These are phyloP conservation scores for Solanum peruvianum DNA, from an alignment of 257 asterid species.

Conservation along the genomic window DNA sequence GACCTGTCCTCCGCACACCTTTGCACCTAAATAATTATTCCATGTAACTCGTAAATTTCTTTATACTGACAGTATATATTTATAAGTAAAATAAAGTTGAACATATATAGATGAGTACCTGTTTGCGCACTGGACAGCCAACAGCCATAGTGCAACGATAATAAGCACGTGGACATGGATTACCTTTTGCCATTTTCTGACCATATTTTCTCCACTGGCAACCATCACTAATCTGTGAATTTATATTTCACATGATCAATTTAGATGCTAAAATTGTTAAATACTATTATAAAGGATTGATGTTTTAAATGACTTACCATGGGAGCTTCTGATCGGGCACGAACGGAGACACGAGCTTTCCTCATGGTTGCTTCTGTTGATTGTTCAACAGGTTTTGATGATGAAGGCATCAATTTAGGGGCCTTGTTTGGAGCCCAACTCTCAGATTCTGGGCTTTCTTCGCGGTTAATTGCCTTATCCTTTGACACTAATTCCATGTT, in stretches of 20 bases:
- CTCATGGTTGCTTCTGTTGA: constrained; percentile 70
- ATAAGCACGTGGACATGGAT: constrained; percentile 75
- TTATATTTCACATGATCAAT: no score
- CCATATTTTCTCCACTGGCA: constrained; percentile 85
- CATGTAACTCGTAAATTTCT: background rate
- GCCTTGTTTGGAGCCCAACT: constrained; percentile 54
- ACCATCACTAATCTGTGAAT: constrained; percentile 52
- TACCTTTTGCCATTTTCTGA: constrained; percentile 77
- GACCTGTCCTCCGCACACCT: constrained; percentile 80
- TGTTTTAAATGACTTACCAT: constrained; percentile 19
- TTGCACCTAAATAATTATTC: constrained; percentile 43
- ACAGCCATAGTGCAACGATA: constrained; percentile 73
- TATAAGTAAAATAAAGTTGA: no score
- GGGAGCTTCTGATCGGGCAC: constrained; percentile 97
- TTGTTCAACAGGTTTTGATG: constrained; percentile 35
- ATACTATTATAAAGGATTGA: background rate
- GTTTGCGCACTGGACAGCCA: constrained; percentile 72
- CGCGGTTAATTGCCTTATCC: constrained; percentile 33
- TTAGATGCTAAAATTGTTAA: background rate
- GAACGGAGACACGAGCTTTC: constrained; percentile 95
- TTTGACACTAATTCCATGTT: constrained; percentile 6
- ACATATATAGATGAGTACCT: constrained; percentile 13
- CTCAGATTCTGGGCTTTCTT: constrained; percentile 72
- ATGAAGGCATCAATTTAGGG: constrained; percentile 19
- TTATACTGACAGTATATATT: background rate